Base-by-base conservation (phyloP, 1,139 yeast species). In the Meyerozyma athensensis region DNA sequence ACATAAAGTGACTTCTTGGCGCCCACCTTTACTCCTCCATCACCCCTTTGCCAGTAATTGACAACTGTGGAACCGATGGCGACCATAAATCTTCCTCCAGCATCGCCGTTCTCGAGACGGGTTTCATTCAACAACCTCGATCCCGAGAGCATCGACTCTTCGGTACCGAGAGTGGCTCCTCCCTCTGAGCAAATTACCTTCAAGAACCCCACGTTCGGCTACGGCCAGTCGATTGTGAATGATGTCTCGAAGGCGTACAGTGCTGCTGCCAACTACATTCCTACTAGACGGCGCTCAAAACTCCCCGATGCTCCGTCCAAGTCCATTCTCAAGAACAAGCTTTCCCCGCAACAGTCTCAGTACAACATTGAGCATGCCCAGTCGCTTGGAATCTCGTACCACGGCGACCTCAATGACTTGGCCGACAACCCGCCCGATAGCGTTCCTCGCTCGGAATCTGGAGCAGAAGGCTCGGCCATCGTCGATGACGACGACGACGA, bases 81-180 rank as follows among this genome's bases (percentile, higher is more conserved):
- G 12, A 28, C 32, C 12, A 28, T 28, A 10, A 28, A 28, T 9
- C 3, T 28, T 5, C 20, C 32, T n/a, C 32, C 32, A 12, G 10
- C 46, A 30, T 28, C 44, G 13, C 46, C 44, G 33, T 56, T 58
- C 47, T 45, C 65, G 7, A 48, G 74, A 44, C 50, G 74, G 40
- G 76, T 70, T 2, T 67, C 74, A n/a, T 70, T 70, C 52, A 68
- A 67, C 46, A 70, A 68, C 44, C 46, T 69, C 36, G 53, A 57
- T 26, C 67, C 67, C 2, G 68, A 64, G 13, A 51, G 47, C 31
- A 40, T 38, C 30, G 43, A 39, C 26, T 19, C 24, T 30, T 24
- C 21, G 19, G 13, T 26, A 9, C 18, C 21, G 18, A 21, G 14
- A 16, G 26, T 18, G 10, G 26, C 24, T 8, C 8, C 34, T 4